Evolutionary conservation across 768 basidiomycete species (phyloP), one percentile per base, ranked within the genome.

Genomic region (Pleurotus tuoliensis): DNA sequence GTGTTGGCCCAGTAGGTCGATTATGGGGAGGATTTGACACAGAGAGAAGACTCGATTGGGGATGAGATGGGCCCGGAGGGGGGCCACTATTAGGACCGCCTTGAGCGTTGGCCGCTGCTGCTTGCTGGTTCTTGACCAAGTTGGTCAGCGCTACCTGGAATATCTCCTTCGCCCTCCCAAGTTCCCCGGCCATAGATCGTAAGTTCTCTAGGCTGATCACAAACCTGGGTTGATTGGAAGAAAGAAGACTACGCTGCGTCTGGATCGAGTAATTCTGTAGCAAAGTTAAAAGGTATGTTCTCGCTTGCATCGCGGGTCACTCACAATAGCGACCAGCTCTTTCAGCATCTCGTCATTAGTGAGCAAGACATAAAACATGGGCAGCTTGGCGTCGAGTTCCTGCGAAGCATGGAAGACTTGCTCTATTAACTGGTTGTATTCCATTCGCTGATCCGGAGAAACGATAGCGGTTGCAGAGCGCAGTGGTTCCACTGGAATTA

Each of bases 291-390:
- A 34, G 3, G 11, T 1, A 12, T 34, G 11, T 11, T 0, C 30
- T 34, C 11, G 7, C 30, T 34, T 34, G 30, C 30, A 11, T 34
- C 30, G 30, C 30, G 30, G 2, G 43, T 24, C 49, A 71, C 85
- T 58, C 62, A 88, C 88, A 53, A 86, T 83, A 11, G 73, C 66
- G 37, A 86, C 71, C 27, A 82, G 66, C 67, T 71, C 81, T 64
- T 73, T 78, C 49, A 87, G 71, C 44, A 69, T 40, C 0, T 79
- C 80, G 11, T 83, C 81, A 40, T 71, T 72, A 63, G 77, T 80
- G 47, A 82, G 62, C 44, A 83, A 66, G 18, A 75, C 63, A 52
- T 71, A 68, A 59, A 78, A 74, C 69, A 81, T 68, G 2, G 73
- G 72, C 13, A 90, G 68, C 60, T 76, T 82, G 37, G 56, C 45